Evolutionary conservation across 371 early-diverging fungal genomes (phyloP).

Genomic region (Massospora cicadina): DNA sequence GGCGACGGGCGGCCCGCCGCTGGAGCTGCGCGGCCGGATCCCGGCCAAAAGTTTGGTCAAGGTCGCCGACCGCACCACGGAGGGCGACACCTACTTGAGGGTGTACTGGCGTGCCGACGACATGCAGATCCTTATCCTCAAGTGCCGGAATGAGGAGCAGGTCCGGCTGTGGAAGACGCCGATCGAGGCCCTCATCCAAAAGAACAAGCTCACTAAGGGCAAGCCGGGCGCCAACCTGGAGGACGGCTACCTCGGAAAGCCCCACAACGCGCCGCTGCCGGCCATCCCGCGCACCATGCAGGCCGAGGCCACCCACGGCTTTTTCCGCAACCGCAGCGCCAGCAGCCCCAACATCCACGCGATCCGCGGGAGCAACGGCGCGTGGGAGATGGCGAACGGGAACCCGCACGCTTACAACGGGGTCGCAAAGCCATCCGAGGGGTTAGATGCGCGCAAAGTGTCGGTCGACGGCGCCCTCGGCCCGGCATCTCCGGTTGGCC

Average conservation of each 20-base stretch:
- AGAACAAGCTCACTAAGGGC: neutral
- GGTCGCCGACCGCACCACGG: slow-evolving; percentile 43
- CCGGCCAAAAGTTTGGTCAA: slow-evolving; percentile 59
- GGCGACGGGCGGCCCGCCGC: slow-evolving; percentile 24
- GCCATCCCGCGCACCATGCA: neutral
- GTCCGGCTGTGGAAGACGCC: slow-evolving; percentile 67
- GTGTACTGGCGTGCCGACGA: slow-evolving; percentile 57
- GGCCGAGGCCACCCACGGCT: neutral
- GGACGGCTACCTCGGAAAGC: slow-evolving; percentile 28
- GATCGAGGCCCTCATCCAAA: slow-evolving; percentile 21
- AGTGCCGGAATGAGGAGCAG: slow-evolving; percentile 79
- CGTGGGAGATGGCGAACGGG: neutral
- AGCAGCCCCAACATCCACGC: slow-evolving; percentile 45
- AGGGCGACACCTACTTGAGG: slow-evolving; percentile 36
- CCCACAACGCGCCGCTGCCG: slow-evolving; percentile 1
- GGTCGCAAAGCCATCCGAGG: neutral
- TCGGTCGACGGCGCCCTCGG: neutral
- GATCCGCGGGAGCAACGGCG: slow-evolving; percentile 12
- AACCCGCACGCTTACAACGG: neutral
- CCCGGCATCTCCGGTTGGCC: neutral
- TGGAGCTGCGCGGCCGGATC: slow-evolving; percentile 59
- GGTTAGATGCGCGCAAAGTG: no score
- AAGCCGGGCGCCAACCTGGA: slow-evolving; percentile 21
- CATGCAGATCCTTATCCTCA: slow-evolving; percentile 61
- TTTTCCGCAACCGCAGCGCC: slow-evolving; percentile 35